These are phyloP conservation scores for Aureobasidium sp. DNA, from an alignment of 2,329 filamentous ascomycete genomes.

Conservation along the genomic window DNA sequence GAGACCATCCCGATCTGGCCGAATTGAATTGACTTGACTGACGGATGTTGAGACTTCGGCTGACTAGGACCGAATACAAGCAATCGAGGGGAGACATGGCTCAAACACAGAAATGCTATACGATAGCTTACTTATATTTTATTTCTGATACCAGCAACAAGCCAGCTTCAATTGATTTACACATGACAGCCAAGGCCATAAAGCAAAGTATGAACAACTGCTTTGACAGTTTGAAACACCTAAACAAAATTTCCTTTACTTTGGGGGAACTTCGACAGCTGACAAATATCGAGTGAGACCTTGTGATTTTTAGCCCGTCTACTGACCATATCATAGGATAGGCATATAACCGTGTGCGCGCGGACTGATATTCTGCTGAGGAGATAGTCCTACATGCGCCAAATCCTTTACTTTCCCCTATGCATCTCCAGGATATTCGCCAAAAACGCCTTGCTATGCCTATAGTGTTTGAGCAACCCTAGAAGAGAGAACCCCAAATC, in stretches of 20 bases:
- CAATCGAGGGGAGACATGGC: neutral
- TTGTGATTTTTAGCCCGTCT: neutral
- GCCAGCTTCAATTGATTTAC: too few species aligned
- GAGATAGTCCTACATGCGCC: neutral
- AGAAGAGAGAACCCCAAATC: neutral
- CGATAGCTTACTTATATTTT: neutral
- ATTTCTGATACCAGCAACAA: too few species aligned
- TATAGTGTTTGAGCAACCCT: neutral
- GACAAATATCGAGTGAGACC: neutral
- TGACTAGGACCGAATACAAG: neutral
- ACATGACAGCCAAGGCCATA: too few species aligned
- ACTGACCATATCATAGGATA: neutral
- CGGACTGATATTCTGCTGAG: neutral
- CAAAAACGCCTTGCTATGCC: conserved; percentile 13
- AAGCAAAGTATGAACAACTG: too few species aligned
- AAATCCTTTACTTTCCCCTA: neutral
- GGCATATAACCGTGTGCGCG: neutral
- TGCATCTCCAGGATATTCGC: conserved; percentile 1
- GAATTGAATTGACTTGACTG: neutral
- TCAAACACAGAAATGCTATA: neutral
- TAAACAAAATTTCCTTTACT: neutral
- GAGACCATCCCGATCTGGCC: neutral
- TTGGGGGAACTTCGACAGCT: neutral
- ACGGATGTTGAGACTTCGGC: neutral
- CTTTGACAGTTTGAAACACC: too few species aligned